A percentile compares a stretch with the other conserved stretches of the same genome.
phyloP scores from a whole-genome alignment of 345 rosid genomes.

The Heritiera littoralis region DNA sequence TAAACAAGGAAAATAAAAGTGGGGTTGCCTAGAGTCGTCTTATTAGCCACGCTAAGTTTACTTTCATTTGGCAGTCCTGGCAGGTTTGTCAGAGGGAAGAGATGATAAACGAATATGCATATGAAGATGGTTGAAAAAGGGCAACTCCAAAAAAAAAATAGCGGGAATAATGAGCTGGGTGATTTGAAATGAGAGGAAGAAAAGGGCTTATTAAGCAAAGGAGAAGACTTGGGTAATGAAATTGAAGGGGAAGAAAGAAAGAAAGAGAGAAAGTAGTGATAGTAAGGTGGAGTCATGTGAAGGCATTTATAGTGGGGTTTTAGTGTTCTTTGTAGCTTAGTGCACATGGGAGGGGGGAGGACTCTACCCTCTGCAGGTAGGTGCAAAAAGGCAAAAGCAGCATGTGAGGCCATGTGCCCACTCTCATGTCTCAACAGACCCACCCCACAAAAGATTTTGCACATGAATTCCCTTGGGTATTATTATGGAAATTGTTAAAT shows the following conservation, averaged over 20 bases:
- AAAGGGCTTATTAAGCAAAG: neutral
- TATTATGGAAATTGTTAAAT: neutral
- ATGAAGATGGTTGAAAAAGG: neutral
- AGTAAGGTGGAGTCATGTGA: constrained; percentile 19
- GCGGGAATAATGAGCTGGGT: constrained; percentile 1
- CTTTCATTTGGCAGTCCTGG: neutral
- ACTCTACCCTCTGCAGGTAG: neutral
- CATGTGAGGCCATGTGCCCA: constrained; percentile 33
- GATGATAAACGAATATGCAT: neutral
- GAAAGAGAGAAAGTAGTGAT: neutral
- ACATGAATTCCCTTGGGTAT: neutral
- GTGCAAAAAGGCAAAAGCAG: constrained; percentile 21
- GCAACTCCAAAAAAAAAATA: too few relatives aligned
- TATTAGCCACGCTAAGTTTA: neutral
- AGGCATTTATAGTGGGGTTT: constrained; percentile 29
- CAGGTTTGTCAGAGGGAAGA: neutral
- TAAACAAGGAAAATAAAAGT: neutral
- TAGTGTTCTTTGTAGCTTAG: constrained; percentile 22
- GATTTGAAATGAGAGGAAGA: constrained; percentile 14
- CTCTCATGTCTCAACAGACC: neutral
- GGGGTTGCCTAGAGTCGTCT: constrained; percentile 1
- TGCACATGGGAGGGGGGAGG: constrained; percentile 19
- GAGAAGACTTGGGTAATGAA: neutral
- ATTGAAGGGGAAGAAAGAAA: neutral
- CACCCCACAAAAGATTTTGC: neutral